These are phyloP conservation scores for Phaeosphaeriaceae sp. DNA, from an alignment of 2,329 filamentous ascomycete species.

Conservation along the genomic window DNA sequence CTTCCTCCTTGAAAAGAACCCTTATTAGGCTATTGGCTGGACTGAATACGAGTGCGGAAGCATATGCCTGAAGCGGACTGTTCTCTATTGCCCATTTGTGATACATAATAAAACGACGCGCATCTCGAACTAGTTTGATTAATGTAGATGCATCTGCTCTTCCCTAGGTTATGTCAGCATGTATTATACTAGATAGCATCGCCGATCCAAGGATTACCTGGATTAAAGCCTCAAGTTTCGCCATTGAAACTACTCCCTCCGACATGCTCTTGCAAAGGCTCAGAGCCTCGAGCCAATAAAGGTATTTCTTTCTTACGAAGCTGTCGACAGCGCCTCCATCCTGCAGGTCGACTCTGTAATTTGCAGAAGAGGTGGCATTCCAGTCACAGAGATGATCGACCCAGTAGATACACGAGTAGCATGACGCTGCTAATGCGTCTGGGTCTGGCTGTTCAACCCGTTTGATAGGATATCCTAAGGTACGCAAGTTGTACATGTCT, in stretches of 20 bases:
- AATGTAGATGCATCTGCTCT: too few relatives aligned
- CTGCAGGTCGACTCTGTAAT: neutral
- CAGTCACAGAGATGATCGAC: slow-evolving; percentile 37
- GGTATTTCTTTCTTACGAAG: slow-evolving; percentile 7
- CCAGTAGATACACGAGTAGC: too few relatives aligned
- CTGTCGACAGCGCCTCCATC: slow-evolving; percentile 3
- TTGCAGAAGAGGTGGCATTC: slow-evolving; percentile 2
- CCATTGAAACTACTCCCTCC: slow-evolving; percentile 10
- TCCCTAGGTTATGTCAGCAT: too few relatives aligned
- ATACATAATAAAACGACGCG: slow-evolving; percentile 30
- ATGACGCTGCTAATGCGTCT: slow-evolving; percentile 36
- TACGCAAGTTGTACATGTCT: slow-evolving; percentile 31
- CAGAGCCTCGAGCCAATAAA: too few relatives aligned
- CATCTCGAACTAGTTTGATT: too few relatives aligned
- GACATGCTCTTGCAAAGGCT: slow-evolving; percentile 10
- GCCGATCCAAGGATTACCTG: neutral
- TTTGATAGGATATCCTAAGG: slow-evolving; percentile 19
- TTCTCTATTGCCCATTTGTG: slow-evolving; percentile 23
- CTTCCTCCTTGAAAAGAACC: slow-evolving; percentile 15
- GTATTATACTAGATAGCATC: slow-evolving; percentile 11
- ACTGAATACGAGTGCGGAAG: slow-evolving; percentile 28
- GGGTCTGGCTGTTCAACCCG: slow-evolving; percentile 24
- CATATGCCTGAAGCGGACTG: slow-evolving; percentile 31
- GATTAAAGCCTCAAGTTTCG: slow-evolving; percentile 3
- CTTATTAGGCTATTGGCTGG: slow-evolving; percentile 21